Base-by-base conservation (phyloP, 306 rosid genomes). In the Dicorynia guianensis region DNA sequence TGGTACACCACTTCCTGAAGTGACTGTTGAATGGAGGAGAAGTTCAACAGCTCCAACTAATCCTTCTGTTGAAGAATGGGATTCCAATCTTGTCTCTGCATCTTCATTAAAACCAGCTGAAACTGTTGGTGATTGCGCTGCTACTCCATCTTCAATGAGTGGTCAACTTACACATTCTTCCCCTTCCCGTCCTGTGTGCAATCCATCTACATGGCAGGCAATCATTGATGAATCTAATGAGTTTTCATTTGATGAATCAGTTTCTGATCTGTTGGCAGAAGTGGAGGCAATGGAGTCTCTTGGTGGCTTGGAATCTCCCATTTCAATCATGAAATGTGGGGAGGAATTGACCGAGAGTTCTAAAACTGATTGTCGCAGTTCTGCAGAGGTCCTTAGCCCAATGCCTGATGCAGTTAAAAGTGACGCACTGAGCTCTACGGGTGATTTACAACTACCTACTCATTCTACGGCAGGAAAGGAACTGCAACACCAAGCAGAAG, bases 211-310 rank as follows among this genome's bases (percentile, higher is more conserved):
- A 67, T 95, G 97, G 98, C 92, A 76, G 75, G 91, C 85, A 78
- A 82, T 94, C 53, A 85, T 85, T 20, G 84, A 83, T 5, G 97
- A 85, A 39, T 82, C 91, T 44, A 77, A 85, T 79, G 99, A 90
- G 53, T 95, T 95, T 72, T 80, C 84, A 61, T 74, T 54, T 71
- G 97, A 88, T 67, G 96, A 92, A 71, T 90, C 99, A 40, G 96
- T 96, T 73, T 96, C 99, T 33, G 99, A 96, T 85, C 88, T 96
- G 74, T 82, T 96, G 87, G 99, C 99, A 12, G 99, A 96, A 84
- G 97, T 93, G 25, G 98, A 96, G 80, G 99, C 99, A 35, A 92
- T 96, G 99, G 99, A 89, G 78, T 82, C 97, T 69, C 87, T 90
- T 47, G 87, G 87, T 63, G 90, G 91, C 66, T 79, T 96, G 89